A percentile compares a stretch with the other conserved stretches of the same genome.
Evolutionary conservation across 768 basidiomycete genomes (phyloP).

Genomic region (Myochromella boudieri): DNA sequence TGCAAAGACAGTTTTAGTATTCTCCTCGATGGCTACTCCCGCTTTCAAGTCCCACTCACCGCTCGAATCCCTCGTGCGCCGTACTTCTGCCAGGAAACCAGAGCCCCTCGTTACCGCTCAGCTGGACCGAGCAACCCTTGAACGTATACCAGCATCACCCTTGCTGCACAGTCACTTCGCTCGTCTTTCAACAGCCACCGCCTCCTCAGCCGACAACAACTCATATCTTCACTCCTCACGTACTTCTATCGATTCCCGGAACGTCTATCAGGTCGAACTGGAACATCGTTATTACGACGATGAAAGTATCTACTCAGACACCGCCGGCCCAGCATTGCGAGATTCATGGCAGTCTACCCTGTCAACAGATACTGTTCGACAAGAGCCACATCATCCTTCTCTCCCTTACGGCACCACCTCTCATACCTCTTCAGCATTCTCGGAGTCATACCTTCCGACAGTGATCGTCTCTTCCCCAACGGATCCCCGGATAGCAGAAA

Average conservation of each 20-base stretch:
- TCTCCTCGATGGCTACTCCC: conserved; percentile 9
- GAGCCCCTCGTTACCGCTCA: conserved; percentile 11
- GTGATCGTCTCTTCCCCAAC: conserved; percentile 54
- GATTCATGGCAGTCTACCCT: conserved; percentile 40
- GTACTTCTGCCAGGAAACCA: conserved; percentile 47
- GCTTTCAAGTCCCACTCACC: conserved; percentile 44
- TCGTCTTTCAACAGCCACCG: conserved; percentile 40
- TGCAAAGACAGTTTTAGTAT: background rate
- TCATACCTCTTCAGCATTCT: conserved; percentile 8
- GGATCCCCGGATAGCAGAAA: conserved; percentile 15
- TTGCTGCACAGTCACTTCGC: conserved; percentile 49
- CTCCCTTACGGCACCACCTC: conserved; percentile 3
- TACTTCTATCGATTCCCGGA: conserved; percentile 26
- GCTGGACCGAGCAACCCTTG: conserved; percentile 9
- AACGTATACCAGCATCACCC: conserved; percentile 33
- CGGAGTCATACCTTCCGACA: conserved; percentile 36
- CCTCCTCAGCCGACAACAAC: conserved; percentile 34
- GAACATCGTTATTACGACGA: conserved; percentile 36
- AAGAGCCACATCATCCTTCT: background rate
- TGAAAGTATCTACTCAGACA: conserved; percentile 42
- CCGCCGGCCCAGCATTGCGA: conserved; percentile 29
- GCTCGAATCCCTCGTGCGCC: conserved; percentile 54
- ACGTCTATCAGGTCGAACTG: conserved; percentile 28
- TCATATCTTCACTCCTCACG: conserved; percentile 32
- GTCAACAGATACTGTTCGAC: conserved; percentile 14